phyloP scores from a whole-genome alignment of 129 eudicot species.

The Solidago caesia region DNA sequence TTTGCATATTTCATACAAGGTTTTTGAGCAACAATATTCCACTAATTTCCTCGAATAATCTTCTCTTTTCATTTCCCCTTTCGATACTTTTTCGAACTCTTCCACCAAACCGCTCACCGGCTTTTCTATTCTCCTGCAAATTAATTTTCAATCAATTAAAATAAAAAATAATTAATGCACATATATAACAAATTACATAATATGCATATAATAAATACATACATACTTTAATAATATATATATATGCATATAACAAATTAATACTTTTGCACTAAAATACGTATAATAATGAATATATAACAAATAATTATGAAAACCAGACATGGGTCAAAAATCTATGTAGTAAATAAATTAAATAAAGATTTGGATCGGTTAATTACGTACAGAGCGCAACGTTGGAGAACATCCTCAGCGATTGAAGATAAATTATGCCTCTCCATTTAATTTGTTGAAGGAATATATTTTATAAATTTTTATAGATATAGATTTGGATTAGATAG shows the following conservation, averaged over 20 bases:
- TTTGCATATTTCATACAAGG: slow-evolving; percentile 47
- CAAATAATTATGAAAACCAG: no score
- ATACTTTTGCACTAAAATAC: no score
- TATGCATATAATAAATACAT: no score
- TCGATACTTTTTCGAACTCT: slow-evolving; percentile 59
- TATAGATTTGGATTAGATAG: neutral
- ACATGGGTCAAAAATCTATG: no score
- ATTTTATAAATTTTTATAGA: slow-evolving; percentile 14
- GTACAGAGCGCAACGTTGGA: slow-evolving; percentile 54
- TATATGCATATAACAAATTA: no score
- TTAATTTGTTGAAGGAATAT: neutral
- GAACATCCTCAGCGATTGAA: slow-evolving; percentile 45
- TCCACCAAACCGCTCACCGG: slow-evolving; percentile 45
- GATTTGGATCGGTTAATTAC: neutral
- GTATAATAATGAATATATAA: no score
- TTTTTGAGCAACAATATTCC: slow-evolving; percentile 61
- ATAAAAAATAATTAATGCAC: neutral
- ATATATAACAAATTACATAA: neutral
- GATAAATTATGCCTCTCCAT: slow-evolving; percentile 40
- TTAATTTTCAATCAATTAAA: neutral
- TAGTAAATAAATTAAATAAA: neutral
- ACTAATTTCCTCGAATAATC: slow-evolving; percentile 62
- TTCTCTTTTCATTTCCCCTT: slow-evolving; percentile 37
- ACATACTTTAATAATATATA: no score
- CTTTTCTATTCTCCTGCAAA: slow-evolving; percentile 46